phyloP scores from a whole-genome alignment of 257 asterid species.

The Fraxinus anomala region DNA sequence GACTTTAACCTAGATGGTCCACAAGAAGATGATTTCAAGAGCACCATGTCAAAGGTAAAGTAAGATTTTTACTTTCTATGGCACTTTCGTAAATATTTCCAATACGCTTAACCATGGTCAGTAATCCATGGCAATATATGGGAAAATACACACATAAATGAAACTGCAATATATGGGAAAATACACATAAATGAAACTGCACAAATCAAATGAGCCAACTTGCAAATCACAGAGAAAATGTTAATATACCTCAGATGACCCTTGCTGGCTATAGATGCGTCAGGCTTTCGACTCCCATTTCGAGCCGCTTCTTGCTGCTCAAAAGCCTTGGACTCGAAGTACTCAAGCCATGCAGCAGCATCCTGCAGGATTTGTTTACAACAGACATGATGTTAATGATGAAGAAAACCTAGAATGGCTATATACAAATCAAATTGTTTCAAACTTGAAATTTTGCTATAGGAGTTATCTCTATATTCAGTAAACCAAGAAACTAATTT shows the following conservation, averaged over 20 bases:
- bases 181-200: background rate
- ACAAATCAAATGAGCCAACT: slow-evolving; percentile 18
- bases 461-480: slow-evolving; percentile 1
- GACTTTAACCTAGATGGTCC: too few species aligned
- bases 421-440: slow-evolving; percentile 40
- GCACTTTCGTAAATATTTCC: too few species aligned
- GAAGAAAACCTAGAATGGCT: slow-evolving; percentile 14
- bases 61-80: too few species aligned
- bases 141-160: too few species aligned
- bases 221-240: slow-evolving; percentile 16
- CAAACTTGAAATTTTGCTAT: slow-evolving; percentile 17
- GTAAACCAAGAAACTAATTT: slow-evolving; percentile 3
- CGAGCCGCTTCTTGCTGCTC: slow-evolving; percentile 98
- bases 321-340: slow-evolving; percentile 90
- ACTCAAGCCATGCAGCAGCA: slow-evolving; percentile 98
- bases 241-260: slow-evolving; percentile 76
- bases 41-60: too few species aligned
- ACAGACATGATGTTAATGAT: slow-evolving; percentile 8
- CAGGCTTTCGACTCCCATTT: slow-evolving; percentile 87
- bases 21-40: too few species aligned
- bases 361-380: slow-evolving; percentile 51
- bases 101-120: too few species aligned
- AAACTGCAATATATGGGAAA: too few species aligned
- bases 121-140: too few species aligned
- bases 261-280: slow-evolving; percentile 94